Evolutionary conservation across 495 filamentous ascomycete genomes (phyloP).

Genomic region (Penicillium coprophilum): DNA sequence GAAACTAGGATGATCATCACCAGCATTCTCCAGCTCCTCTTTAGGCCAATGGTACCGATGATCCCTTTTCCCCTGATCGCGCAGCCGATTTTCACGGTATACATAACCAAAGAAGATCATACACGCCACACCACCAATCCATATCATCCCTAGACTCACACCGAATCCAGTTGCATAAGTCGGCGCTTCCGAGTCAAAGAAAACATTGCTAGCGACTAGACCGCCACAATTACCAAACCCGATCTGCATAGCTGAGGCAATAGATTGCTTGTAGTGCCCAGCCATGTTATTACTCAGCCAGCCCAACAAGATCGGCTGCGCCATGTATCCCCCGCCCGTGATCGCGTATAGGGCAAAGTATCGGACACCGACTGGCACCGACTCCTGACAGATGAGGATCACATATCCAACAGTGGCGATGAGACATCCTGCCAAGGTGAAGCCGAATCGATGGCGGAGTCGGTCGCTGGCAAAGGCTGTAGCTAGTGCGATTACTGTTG

Average conservation of each 20-base stretch:
- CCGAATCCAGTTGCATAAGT: constrained; percentile 52
- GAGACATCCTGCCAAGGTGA: constrained; percentile 47
- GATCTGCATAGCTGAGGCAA: constrained; percentile 52
- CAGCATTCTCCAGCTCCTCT: constrained; percentile 55
- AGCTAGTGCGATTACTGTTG: constrained; percentile 45
- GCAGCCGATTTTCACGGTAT: constrained; percentile 53
- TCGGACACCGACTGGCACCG: constrained; percentile 37
- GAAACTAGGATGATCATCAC: constrained; percentile 60
- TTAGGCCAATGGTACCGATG: constrained; percentile 39
- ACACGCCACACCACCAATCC: constrained; percentile 47
- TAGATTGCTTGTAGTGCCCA: constrained; percentile 58
- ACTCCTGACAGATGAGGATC: constrained; percentile 46
- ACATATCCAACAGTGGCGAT: constrained; percentile 51
- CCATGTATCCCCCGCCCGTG: constrained; percentile 47
- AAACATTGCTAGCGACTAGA: constrained; percentile 56
- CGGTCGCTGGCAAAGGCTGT: constrained; percentile 50
- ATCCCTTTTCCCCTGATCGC: constrained; percentile 54
- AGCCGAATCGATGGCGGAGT: constrained; percentile 50
- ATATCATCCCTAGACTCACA: constrained; percentile 48
- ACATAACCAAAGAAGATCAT: constrained; percentile 44
- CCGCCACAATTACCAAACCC: constrained; percentile 55
- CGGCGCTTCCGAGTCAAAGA: constrained; percentile 47
- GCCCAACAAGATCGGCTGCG: constrained; percentile 46
- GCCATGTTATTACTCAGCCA: constrained; percentile 58
- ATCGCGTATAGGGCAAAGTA: constrained; percentile 54